A percentile compares a stretch with the other conserved stretches of the same genome.
Conservation (phyloP, 192 early-diverging fungal genomes). For the Dissophora ornata region DNA sequence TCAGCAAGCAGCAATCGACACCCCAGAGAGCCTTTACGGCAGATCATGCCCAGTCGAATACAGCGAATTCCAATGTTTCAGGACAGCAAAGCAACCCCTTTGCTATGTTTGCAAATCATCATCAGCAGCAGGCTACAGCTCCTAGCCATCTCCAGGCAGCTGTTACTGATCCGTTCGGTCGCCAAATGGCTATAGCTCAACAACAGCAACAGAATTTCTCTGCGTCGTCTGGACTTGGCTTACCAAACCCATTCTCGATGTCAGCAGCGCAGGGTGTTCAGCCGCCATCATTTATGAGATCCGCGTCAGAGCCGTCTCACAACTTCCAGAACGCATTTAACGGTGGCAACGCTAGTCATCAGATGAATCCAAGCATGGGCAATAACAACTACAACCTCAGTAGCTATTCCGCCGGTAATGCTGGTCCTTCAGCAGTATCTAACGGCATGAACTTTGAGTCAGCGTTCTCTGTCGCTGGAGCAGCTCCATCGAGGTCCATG, state of each 20-base stretch:
- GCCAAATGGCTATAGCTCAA: background rate
- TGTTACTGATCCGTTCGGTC: constrained; percentile 25
- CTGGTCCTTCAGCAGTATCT: background rate
- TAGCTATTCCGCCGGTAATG: background rate
- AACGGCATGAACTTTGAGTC: constrained; percentile 8
- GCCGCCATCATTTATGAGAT: constrained; percentile 11
- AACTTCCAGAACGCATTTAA: constrained; percentile 12
- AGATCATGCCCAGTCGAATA: background rate
- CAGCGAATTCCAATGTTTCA: background rate
- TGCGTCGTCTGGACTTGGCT: constrained; percentile 11
- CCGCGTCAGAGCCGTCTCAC: constrained; percentile 18
- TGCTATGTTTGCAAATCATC: constrained; percentile 39
- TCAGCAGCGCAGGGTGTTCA: too few relatives aligned
- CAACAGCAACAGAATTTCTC: constrained; percentile 25
- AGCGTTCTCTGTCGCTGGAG: constrained; percentile 21
- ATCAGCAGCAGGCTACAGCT: background rate
- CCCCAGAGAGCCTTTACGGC: constrained; percentile 28
- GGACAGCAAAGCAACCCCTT: constrained; percentile 33
- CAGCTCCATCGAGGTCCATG: constrained; percentile 22
- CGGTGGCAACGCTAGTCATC: background rate
- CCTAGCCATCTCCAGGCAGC: constrained; percentile 4
- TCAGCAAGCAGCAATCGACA: constrained; percentile 20
- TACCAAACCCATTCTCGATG: constrained; percentile 34
- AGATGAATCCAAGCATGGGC: background rate
- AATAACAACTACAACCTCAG: background rate